Conservation (phyloP, 1,284 basidiomycete species). For the Sutorius eximius region DNA sequence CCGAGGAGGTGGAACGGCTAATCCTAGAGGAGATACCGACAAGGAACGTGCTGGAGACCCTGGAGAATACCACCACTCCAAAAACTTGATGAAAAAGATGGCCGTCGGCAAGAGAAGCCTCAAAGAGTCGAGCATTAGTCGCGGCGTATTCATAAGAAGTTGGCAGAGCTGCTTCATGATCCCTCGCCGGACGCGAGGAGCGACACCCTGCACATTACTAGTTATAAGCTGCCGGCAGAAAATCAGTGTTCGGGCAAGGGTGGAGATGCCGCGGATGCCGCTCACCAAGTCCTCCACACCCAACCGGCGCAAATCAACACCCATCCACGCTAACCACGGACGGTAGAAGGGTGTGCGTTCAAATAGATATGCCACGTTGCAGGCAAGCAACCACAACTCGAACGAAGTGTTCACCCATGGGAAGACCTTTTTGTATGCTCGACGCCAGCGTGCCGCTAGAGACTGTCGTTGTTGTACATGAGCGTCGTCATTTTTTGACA, state of each 20-base stretch:
- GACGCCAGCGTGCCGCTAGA: conserved; percentile 49
- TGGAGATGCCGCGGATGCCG: conserved; percentile 3
- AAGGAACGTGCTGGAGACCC: conserved; percentile 80
- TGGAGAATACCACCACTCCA: conserved; percentile 99
- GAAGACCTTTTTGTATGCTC: conserved; percentile 70
- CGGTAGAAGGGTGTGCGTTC: conserved; percentile 85
- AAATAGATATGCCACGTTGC: conserved; percentile 91
- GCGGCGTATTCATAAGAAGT: conserved; percentile 55
- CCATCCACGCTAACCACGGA: conserved; percentile 87
- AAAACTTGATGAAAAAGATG: conserved; percentile 96
- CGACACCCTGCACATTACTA: conserved; percentile 36
- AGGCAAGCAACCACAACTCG: conserved; percentile 80
- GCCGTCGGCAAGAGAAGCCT: conserved; percentile 86
- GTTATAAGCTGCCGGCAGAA: conserved; percentile 43
- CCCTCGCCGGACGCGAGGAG: conserved; percentile 36
- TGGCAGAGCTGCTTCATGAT: conserved; percentile 44
- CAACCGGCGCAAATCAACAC: conserved; percentile 78
- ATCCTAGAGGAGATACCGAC: conserved; percentile 59
- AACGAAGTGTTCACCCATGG: conserved; percentile 79
- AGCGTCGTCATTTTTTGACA: conserved; percentile 5
- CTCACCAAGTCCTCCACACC: conserved; percentile 74
- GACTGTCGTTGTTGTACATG: conserved; percentile 34
- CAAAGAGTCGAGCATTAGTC: conserved; percentile 70
- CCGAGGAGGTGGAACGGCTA: conserved; percentile 71
- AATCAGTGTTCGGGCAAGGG: conserved; percentile 5